Evolutionary conservation across 306 rosid species (phyloP).

Genomic region (Ammopiptanthus mongolicus): DNA sequence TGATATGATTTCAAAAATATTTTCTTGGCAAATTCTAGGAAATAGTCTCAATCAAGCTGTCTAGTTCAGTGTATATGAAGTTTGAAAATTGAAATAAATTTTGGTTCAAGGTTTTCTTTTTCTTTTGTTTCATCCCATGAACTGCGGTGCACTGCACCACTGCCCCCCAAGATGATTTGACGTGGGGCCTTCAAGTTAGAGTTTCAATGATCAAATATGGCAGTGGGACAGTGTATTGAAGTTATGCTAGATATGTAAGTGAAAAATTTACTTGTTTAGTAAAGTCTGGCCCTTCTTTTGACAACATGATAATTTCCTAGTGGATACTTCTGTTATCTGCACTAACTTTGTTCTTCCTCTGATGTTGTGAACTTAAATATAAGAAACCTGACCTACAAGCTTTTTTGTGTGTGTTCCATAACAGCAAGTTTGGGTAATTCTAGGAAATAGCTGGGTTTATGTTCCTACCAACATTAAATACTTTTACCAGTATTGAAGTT

Average conservation of each 20-base stretch:
- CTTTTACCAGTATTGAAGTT: not conserved
- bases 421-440: not conserved
- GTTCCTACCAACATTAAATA: not conserved
- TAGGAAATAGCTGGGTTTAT: not conserved
- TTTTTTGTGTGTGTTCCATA: not conserved
- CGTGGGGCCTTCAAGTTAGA: not conserved
- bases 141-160: not conserved
- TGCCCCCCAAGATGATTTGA: slow-evolving; percentile 3
- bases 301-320: not conserved
- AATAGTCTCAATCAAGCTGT: not conserved
- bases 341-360: not conserved
- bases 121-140: not conserved
- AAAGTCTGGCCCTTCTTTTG: not conserved
- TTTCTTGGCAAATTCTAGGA: slow-evolving; percentile 4
- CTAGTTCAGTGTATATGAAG: slow-evolving; percentile 1
- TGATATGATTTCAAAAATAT: not conserved
- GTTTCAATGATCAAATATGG: not conserved
- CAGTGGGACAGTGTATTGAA: not conserved
- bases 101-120: not conserved
- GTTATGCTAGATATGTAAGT: not conserved
- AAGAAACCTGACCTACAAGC: not conserved
- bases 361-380: not conserved
- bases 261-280: not conserved
- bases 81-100: slow-evolving; percentile 2
- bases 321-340: not conserved